Evolutionary conservation across 495 filamentous ascomycete species (phyloP).

Genomic region (Neurospora pannonica): DNA sequence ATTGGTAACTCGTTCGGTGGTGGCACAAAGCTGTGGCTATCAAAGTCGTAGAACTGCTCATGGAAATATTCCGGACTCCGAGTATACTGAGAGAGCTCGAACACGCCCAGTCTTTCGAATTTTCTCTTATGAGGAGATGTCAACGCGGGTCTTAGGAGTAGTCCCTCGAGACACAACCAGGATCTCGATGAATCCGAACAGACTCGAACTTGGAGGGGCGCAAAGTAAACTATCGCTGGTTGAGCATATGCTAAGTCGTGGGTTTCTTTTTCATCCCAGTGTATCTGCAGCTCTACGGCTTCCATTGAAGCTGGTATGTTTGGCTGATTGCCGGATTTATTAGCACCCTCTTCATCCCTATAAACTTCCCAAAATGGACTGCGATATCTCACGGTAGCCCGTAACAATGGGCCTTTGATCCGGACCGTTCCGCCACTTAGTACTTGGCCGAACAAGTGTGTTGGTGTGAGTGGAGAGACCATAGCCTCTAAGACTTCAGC

Average conservation of each 20-base stretch:
- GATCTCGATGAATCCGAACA: too few relatives aligned
- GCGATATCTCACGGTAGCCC: not conserved
- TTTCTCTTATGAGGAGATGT: not conserved
- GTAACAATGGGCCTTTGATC: not conserved
- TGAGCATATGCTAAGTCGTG: not conserved
- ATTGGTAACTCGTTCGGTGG: not conserved
- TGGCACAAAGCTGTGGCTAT: too few relatives aligned
- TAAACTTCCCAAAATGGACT: not conserved
- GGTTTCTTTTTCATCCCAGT: not conserved
- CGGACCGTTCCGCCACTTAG: not conserved
- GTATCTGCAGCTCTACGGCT: too few relatives aligned
- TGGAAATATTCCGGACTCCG: too few relatives aligned
- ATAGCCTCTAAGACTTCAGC: not conserved
- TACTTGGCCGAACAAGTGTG: not conserved
- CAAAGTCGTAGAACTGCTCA: too few relatives aligned
- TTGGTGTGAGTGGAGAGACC: not conserved
- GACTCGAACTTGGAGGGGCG: not conserved
- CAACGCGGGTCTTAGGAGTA: not conserved
- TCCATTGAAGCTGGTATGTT: too few relatives aligned
- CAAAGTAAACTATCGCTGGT: not conserved
- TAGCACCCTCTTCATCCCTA: not conserved
- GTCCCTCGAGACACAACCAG: not conserved
- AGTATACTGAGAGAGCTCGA: too few relatives aligned
- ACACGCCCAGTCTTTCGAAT: not conserved
- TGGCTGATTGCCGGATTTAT: too few relatives aligned